These are phyloP conservation scores for Salvia sclarea DNA, from an alignment of 305 asterid species.

Conservation along the genomic window DNA sequence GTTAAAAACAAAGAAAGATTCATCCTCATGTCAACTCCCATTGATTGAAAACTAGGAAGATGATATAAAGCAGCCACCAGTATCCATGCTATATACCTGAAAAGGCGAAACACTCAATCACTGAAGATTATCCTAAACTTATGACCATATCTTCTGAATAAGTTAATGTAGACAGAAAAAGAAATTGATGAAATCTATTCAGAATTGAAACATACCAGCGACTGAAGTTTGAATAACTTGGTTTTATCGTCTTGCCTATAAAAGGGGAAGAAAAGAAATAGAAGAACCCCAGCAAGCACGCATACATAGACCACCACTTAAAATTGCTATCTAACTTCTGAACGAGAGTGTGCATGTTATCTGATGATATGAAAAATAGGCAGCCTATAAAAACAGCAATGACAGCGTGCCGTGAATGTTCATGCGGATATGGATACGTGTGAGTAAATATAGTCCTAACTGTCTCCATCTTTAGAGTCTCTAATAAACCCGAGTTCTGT, in stretches of 20 bases:
- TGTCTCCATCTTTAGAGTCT: slow-evolving; percentile 81
- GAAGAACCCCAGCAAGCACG: slow-evolving; percentile 96
- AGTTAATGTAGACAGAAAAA: neutral
- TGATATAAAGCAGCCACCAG: slow-evolving; percentile 94
- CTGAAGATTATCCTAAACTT: neutral
- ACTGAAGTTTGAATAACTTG: slow-evolving; percentile 96
- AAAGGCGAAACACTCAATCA: slow-evolving; percentile 29
- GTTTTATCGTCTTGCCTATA: slow-evolving; percentile 92
- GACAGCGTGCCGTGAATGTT: slow-evolving; percentile 93
- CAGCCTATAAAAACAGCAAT: slow-evolving; percentile 94
- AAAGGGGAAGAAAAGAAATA: slow-evolving; percentile 98
- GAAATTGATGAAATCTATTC: slow-evolving; percentile 12
- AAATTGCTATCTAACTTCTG: slow-evolving; percentile 97
- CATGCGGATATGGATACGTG: slow-evolving; percentile 92
- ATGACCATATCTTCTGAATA: neutral
- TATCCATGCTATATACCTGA: slow-evolving; percentile 95
- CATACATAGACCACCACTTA: slow-evolving; percentile 99
- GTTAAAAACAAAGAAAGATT: slow-evolving; percentile 90
- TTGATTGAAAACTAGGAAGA: slow-evolving; percentile 98
- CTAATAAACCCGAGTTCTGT: slow-evolving; percentile 65
- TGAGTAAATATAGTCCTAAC: slow-evolving; percentile 93
- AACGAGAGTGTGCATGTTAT: slow-evolving; percentile 91
- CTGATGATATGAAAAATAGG: slow-evolving; percentile 95
- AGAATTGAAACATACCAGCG: slow-evolving; percentile 61
- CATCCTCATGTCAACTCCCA: slow-evolving; percentile 99